These are phyloP conservation scores for Guadua angustifolia DNA, from an alignment of 176 grass and related monocot species.

Conservation along the genomic window DNA sequence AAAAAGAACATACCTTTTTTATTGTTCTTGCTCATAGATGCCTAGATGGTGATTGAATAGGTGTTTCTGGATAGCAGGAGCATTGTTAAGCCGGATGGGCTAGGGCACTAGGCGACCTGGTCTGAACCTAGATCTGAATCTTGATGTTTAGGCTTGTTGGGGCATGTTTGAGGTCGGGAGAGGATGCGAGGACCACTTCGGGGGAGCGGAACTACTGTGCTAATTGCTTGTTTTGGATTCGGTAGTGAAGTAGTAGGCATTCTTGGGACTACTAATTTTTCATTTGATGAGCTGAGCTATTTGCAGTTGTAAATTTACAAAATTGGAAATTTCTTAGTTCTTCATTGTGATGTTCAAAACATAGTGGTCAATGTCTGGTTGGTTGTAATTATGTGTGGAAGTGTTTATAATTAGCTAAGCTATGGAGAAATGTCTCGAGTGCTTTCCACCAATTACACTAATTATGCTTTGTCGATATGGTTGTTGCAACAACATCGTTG, in stretches of 20 bases:
- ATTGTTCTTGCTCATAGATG: slow-evolving; percentile 9
- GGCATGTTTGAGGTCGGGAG: slow-evolving; percentile 26
- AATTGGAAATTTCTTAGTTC: too few relatives aligned
- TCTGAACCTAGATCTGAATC: slow-evolving; percentile 59
- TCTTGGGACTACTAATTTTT: slow-evolving; percentile 39
- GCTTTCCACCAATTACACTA: neutral
- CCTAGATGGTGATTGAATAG: slow-evolving; percentile 21
- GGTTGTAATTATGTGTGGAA: neutral
- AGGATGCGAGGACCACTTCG: slow-evolving; percentile 22
- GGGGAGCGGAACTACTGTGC: neutral
- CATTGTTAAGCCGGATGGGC: neutral
- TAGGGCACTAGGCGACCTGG: neutral
- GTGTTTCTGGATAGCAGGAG: slow-evolving; percentile 18
- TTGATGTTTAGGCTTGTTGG: slow-evolving; percentile 30
- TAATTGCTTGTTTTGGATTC: slow-evolving; percentile 3
- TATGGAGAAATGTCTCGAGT: neutral
- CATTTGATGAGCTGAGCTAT: neutral
- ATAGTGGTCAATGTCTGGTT: neutral
- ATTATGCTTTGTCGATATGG: neutral
- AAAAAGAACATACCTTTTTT: neutral
- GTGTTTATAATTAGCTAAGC: neutral
- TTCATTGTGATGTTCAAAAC: too few relatives aligned
- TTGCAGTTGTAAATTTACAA: neutral
- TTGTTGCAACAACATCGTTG: neutral
- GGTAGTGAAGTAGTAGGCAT: neutral